These are phyloP conservation scores for Boletus sp. DNA, from an alignment of 768 basidiomycete genomes.

Conservation along the genomic window DNA sequence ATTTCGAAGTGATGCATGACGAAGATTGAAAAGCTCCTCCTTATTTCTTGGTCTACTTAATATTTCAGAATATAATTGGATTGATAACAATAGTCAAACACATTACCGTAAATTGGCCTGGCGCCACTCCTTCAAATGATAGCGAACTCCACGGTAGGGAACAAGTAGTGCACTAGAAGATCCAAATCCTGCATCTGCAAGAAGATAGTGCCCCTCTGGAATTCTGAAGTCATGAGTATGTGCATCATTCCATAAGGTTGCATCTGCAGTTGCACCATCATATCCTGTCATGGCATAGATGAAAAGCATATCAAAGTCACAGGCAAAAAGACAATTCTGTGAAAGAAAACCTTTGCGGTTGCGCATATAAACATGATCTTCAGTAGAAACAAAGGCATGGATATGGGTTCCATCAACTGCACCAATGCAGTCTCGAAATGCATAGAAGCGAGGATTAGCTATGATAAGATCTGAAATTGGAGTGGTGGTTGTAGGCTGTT, in stretches of 20 bases:
- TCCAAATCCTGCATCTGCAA: slow-evolving; percentile 12
- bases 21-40: slow-evolving; percentile 28
- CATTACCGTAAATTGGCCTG: neutral
- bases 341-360: slow-evolving; percentile 31
- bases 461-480: neutral
- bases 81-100: neutral
- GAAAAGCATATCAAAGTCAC: slow-evolving; percentile 35
- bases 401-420: slow-evolving; percentile 1
- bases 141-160: slow-evolving; percentile 36
- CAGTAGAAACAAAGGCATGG: neutral
- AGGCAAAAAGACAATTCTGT: slow-evolving; percentile 39
- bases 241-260: slow-evolving; percentile 27
- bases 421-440: neutral
- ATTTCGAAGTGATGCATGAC: slow-evolving; percentile 15
- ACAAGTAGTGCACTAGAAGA: slow-evolving; percentile 26
- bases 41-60: slow-evolving; percentile 11
- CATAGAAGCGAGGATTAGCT: neutral
- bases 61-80: neutral
- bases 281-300: slow-evolving; percentile 39
- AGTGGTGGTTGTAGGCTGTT: neutral
- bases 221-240: slow-evolving; percentile 28
- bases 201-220: slow-evolving; percentile 32
- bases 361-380: neutral
- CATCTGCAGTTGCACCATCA: slow-evolving; percentile 40
- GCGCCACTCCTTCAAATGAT: slow-evolving; percentile 39